A percentile compares a stretch with the other conserved stretches of the same genome.
phyloP scores from a whole-genome alignment of 2,329 filamentous ascomycete genomes.

The Ascochyta clinopodiicola region DNA sequence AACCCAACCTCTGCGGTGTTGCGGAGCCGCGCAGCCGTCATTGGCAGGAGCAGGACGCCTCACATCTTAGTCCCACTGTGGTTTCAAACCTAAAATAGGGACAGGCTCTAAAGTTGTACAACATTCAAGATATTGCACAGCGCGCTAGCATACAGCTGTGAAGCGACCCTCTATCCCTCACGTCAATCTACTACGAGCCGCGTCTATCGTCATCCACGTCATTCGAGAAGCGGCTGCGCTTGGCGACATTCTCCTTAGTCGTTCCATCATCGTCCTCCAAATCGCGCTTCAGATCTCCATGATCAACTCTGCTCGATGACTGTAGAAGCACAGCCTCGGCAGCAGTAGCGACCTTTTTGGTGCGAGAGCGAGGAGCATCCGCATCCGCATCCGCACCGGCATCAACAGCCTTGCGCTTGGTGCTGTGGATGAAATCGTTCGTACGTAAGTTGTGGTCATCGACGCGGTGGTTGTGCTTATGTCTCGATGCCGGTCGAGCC shows the following conservation, averaged over 20 bases:
- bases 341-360: neutral
- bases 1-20: conserved; percentile 7
- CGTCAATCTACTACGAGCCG: neutral
- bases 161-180: neutral
- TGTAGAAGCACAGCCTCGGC: neutral
- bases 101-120: conserved; percentile 1
- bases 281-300: neutral
- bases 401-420: neutral
- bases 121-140: neutral
- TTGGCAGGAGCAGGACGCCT: conserved; percentile 5
- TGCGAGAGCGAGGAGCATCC: neutral
- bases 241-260: neutral
- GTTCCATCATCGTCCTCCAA: neutral
- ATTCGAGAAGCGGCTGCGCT: neutral
- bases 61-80: neutral
- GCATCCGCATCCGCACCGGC: neutral
- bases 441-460: neutral
- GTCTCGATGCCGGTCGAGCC: too few relatives aligned
- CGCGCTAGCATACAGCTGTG: too few relatives aligned
- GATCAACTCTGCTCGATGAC: neutral
- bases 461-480: neutral
- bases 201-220: neutral
- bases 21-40: neutral
- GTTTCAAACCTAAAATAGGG: conserved; percentile 9
- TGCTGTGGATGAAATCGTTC: neutral